These are phyloP conservation scores for Rosa multiflora DNA, from an alignment of 306 rosid species.

Conservation along the genomic window DNA sequence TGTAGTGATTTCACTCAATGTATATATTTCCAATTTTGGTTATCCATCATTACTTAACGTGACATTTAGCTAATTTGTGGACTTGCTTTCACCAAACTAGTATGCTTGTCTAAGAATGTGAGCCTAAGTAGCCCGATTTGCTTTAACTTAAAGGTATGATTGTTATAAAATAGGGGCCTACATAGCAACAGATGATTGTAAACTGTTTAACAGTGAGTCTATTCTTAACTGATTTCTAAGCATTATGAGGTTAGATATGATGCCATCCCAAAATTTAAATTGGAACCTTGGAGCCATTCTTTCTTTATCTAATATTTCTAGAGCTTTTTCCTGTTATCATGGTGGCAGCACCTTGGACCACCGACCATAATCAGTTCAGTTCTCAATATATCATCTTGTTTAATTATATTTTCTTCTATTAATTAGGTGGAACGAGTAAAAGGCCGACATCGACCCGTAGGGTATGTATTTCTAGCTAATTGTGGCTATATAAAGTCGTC, in stretches of 20 bases:
- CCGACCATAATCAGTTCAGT: background rate
- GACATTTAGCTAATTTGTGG: background rate
- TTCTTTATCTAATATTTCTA: background rate
- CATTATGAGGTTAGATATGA: background rate
- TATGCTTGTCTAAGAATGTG: background rate
- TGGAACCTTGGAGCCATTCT: background rate
- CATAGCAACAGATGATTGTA: background rate
- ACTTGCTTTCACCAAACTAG: background rate
- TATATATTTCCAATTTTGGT: background rate
- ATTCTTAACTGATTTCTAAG: background rate
- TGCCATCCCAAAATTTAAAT: background rate
- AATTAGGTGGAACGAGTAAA: slow-evolving; percentile 33
- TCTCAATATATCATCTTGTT: background rate
- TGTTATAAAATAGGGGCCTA: background rate
- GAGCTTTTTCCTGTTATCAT: background rate
- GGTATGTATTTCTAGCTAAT: slow-evolving; percentile 49
- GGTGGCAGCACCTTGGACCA: background rate
- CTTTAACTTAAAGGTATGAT: background rate
- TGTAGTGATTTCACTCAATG: background rate
- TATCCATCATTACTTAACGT: background rate
- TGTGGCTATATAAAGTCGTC: slow-evolving; percentile 10
- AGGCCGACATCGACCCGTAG: slow-evolving; percentile 48
- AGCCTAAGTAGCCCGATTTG: background rate
- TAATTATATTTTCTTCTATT: slow-evolving; percentile 24
- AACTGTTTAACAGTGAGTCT: background rate